Evolutionary conservation across 2,329 filamentous ascomycete genomes (phyloP).

Genomic region (Purpureocillium lavendulum): DNA sequence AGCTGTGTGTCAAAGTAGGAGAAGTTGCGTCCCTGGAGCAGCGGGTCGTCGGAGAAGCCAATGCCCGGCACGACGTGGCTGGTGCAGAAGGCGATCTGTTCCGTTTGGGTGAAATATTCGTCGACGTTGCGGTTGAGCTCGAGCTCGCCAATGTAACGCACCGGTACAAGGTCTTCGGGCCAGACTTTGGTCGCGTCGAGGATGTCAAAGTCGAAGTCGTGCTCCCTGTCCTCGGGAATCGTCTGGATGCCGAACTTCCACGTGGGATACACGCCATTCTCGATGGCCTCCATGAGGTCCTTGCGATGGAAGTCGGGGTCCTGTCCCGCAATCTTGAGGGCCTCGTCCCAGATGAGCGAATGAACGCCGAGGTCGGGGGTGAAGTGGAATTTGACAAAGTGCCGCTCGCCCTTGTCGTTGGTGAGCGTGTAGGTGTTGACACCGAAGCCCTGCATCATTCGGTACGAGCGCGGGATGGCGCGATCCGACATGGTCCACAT

Average conservation of each 20-base stretch:
- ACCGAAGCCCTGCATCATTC: constrained; percentile 83
- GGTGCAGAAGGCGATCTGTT: constrained; percentile 79
- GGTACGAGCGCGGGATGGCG: constrained; percentile 62
- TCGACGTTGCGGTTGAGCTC: constrained; percentile 74
- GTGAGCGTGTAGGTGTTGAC: constrained; percentile 69
- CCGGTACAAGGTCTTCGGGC: constrained; percentile 69
- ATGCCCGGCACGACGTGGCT: constrained; percentile 72
- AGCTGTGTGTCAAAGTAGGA: constrained; percentile 51
- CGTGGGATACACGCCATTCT: constrained; percentile 60
- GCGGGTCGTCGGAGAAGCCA: constrained; percentile 67
- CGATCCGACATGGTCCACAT: constrained; percentile 74
- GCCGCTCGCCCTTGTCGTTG: constrained; percentile 59
- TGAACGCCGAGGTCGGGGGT: constrained; percentile 69
- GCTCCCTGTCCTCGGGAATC: constrained; percentile 47
- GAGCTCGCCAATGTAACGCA: constrained; percentile 70
- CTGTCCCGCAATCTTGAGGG: constrained; percentile 63
- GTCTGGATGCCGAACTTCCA: constrained; percentile 82
- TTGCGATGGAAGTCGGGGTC: constrained; percentile 79
- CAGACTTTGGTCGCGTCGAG: constrained; percentile 81
- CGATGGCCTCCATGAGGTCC: constrained; percentile 67
- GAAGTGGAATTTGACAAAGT: constrained; percentile 73
- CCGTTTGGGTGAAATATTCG: constrained; percentile 74
- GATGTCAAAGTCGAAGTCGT: constrained; percentile 79
- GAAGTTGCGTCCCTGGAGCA: constrained; percentile 66
- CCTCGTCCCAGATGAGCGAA: constrained; percentile 73